Evolutionary conservation across 306 rosid species (phyloP).

Genomic region (Corylus heterophylla): DNA sequence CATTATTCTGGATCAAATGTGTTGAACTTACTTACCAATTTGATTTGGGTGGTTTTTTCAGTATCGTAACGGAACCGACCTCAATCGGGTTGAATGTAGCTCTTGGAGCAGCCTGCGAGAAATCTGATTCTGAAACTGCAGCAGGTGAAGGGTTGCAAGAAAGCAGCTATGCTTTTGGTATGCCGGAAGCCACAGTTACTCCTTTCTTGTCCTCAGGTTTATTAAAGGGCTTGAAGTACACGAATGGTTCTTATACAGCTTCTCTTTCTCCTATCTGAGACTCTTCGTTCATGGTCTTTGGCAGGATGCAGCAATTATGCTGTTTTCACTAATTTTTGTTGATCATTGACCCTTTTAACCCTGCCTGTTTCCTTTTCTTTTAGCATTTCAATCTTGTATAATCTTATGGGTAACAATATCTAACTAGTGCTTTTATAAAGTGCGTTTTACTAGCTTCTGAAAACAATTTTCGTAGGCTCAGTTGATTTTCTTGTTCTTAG

Average conservation of each 20-base stretch:
- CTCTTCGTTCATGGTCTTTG: conserved; percentile 1
- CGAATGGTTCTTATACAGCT: conserved; percentile 42
- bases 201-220: conserved; percentile 36
- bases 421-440: neutral
- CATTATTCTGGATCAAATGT: neutral
- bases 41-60: conserved; percentile 32
- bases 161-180: conserved; percentile 52
- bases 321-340: neutral
- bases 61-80: conserved; percentile 62
- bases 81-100: conserved; percentile 76
- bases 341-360: conserved; percentile 14
- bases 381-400: conserved; percentile 6
- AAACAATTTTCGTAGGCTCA: neutral
- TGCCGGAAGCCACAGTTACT: conserved; percentile 46
- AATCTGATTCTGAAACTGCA: conserved; percentile 36
- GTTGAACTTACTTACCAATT: neutral
- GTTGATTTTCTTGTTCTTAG: no score
- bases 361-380: neutral
- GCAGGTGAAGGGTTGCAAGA: conserved; percentile 34
- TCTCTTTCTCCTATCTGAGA: conserved; percentile 35
- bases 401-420: neutral
- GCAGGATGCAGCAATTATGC: conserved; percentile 13
- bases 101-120: conserved; percentile 53
- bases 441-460: neutral
- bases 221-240: conserved; percentile 48